Percentiles rank a stretch among this genome's conserved stretches.
phyloP scores from a whole-genome alignment of 345 rosid species.

The Angophora floribunda region DNA sequence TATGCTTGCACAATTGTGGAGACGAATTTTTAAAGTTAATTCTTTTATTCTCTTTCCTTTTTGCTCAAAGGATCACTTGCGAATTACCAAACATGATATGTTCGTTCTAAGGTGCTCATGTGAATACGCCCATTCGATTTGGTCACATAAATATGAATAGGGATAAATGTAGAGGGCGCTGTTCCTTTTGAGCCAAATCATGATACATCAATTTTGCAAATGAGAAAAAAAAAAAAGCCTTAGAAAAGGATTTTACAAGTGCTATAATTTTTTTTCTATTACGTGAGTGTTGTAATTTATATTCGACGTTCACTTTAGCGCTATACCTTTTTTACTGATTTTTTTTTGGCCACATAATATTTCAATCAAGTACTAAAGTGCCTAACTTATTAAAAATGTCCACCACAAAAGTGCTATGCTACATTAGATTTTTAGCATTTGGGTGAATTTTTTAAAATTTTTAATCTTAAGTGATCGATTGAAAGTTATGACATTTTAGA shows the following conservation, averaged over 20 bases:
- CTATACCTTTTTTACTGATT: accelerated
- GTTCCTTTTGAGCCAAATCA: not conserved
- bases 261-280: too few relatives aligned
- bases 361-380: too few relatives aligned
- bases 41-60: not conserved
- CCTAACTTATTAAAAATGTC: too few relatives aligned
- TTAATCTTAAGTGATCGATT: too few relatives aligned
- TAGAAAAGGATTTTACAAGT: too few relatives aligned
- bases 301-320: accelerated
- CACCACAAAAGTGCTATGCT: too few relatives aligned
- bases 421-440: accelerated
- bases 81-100: not conserved
- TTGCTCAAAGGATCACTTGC: not conserved
- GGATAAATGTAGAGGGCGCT: not conserved
- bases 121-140: not conserved
- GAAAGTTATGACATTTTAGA: too few relatives aligned
- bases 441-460: accelerated
- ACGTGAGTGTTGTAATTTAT: too few relatives aligned
- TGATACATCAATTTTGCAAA: not conserved
- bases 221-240: too few relatives aligned
- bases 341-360: too few relatives aligned
- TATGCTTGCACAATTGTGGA: not conserved
- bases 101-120: not conserved
- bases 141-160: not conserved
- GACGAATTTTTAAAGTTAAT: too few relatives aligned